Evolutionary conservation across 352 stramenopile genomes (phyloP).

Genomic region (Phytophthora meadii): DNA sequence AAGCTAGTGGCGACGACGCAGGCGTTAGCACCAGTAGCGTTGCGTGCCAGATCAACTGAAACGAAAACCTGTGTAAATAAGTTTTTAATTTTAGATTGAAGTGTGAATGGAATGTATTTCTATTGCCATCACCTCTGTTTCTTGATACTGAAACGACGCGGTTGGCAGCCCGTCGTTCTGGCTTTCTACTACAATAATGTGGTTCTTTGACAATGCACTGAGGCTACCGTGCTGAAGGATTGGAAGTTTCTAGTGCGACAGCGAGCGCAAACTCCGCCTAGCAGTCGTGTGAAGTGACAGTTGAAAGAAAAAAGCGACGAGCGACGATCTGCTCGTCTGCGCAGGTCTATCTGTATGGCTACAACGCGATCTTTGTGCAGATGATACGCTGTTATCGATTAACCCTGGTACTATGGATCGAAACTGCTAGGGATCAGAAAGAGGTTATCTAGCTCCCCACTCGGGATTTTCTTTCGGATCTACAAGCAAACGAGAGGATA

Average conservation of each 20-base stretch:
- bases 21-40: conserved; percentile 2
- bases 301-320: background rate
- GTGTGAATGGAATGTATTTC: conserved; percentile 2
- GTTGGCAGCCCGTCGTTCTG: conserved; percentile 1
- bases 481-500: background rate
- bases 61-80: conserved; percentile 11
- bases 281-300: conserved; percentile 2
- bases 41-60: conserved; percentile 16
- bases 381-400: too few species aligned
- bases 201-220: conserved; percentile 4
- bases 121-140: background rate
- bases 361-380: too few species aligned
- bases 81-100: background rate
- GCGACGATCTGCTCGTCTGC: background rate
- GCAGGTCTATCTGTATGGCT: too few species aligned
- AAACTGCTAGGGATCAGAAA: too few species aligned
- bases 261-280: conserved; percentile 3
- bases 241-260: conserved; percentile 12
- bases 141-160: conserved; percentile 27
- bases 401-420: too few species aligned
- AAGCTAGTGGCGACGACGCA: background rate
- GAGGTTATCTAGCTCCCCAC: background rate
- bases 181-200: conserved; percentile 1
- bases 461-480: conserved; percentile 3
- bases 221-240: background rate